These are phyloP conservation scores for Craspedostauros australis DNA, from an alignment of 108 stramenopile genomes.

Conservation along the genomic window DNA sequence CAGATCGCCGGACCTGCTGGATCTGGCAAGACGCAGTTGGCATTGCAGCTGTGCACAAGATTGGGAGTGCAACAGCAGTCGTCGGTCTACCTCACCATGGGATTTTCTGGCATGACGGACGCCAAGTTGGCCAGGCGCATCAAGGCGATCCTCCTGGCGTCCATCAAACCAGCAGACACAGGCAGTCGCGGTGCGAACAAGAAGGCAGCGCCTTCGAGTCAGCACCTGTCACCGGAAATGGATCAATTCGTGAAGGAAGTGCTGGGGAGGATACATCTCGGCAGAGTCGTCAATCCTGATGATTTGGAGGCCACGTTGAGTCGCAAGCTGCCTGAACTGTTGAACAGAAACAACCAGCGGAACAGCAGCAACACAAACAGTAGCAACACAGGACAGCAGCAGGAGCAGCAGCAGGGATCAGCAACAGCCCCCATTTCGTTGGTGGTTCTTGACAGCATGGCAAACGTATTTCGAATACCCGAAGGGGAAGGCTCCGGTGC, in stretches of 20 bases:
- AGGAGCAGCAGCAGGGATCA: too few relatives aligned
- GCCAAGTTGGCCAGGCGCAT: too few relatives aligned
- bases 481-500: constrained; percentile 5
- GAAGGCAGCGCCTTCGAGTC: too few relatives aligned
- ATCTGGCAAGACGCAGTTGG: constrained; percentile 68
- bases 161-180: too few relatives aligned
- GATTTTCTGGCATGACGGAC: too few relatives aligned
- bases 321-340: constrained; percentile 4
- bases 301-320: constrained; percentile 12
- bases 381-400: too few relatives aligned
- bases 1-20: constrained; percentile 66
- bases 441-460: constrained; percentile 63
- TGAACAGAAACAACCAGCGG: constrained; percentile 19
- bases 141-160: too few relatives aligned
- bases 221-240: too few relatives aligned
- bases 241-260: constrained; percentile 7
- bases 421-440: constrained; percentile 26
- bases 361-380: neutral
- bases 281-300: constrained; percentile 10
- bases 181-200: too few relatives aligned
- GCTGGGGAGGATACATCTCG: neutral
- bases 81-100: too few relatives aligned
- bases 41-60: constrained; percentile 39
- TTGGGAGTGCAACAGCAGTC: too few relatives aligned
- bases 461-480: constrained; percentile 46